Conservation (phyloP, 2,329 filamentous ascomycete species). For the Decorospora gaudefroyi region DNA sequence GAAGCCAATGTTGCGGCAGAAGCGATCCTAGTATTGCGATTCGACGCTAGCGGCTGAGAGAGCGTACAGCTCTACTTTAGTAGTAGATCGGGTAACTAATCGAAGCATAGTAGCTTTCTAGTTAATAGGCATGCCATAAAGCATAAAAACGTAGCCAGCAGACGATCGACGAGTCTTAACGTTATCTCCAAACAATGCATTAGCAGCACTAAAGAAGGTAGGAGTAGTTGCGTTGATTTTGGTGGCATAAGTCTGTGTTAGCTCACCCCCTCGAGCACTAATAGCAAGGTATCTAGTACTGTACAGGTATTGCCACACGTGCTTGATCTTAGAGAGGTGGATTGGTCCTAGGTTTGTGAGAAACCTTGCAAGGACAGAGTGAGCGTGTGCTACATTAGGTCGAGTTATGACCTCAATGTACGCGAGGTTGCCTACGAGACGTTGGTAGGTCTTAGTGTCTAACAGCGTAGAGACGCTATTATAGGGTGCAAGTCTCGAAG, state of each 20-base stretch:
- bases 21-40: constrained; percentile 2
- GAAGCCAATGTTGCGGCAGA: constrained; percentile 5
- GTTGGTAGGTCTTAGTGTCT: background rate
- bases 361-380: background rate
- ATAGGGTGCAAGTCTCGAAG: background rate
- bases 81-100: no score
- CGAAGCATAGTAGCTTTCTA: no score
- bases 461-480: background rate
- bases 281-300: no score
- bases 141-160: no score
- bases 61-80: background rate
- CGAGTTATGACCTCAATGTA: background rate
- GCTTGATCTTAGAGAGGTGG: background rate
- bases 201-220: background rate
- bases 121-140: no score
- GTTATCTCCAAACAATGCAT: no score
- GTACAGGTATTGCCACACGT: background rate
- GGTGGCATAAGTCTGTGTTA: background rate
- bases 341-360: background rate
- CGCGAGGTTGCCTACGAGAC: background rate
- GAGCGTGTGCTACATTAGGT: background rate
- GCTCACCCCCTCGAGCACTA: constrained; percentile 2
- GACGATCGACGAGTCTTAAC: no score
- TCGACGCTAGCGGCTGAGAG: background rate
- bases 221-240: background rate